Base-by-base conservation (phyloP, 1,284 basidiomycete genomes). In the Irpex sp. region DNA sequence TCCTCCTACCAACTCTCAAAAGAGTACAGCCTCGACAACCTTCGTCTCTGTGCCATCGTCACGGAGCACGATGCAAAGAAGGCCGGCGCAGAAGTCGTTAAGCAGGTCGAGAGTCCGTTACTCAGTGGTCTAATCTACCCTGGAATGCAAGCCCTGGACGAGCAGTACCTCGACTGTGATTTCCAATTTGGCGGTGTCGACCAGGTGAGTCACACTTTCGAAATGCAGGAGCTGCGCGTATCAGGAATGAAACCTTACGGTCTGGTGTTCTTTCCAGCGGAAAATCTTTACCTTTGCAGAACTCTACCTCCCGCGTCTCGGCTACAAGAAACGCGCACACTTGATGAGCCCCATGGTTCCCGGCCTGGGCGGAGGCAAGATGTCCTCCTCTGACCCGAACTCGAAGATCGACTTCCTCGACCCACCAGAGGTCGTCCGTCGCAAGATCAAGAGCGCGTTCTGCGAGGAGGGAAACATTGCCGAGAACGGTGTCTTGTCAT, bases 231-330 rank as follows among this genome's bases (percentile, higher is more conserved):
- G 33, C 33, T 35, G 33, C 33, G 33, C 33, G 33, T 35, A 35
- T 35, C 33, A 7, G 33, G 33, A 35, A 35, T 35, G 33, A 26
- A 46, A 46, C 43, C 17, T 46, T 46, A 46, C 15, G 1, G 46
- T 47, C 3, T 7, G 13, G 5, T 9, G 46, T 17, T 51, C 47
- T 17, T 56, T n/a, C 17, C 67, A 97, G 93, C 90, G 97, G 63
- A 99, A 99, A 81, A 99, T 99, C 76, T 99, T 99, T 78, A 98
- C 94, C 37, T 97, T 97, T 74, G 97, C 97, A 7, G 96, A 98
- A 72, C 87, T 92, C 71, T 95, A 94, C 83, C 88, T 99, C 60
- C 97, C 97, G 2, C 86, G 88, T 65, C 83, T 99, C 21, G 97
- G 97, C 31, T 99, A 98, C 80, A 80, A 81, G 58, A 98, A 98